Percentiles rank a stretch among this genome's conserved stretches.
These are phyloP conservation scores for Nyssa sinensis DNA, from an alignment of 148 eudicot species.

Conservation along the genomic window DNA sequence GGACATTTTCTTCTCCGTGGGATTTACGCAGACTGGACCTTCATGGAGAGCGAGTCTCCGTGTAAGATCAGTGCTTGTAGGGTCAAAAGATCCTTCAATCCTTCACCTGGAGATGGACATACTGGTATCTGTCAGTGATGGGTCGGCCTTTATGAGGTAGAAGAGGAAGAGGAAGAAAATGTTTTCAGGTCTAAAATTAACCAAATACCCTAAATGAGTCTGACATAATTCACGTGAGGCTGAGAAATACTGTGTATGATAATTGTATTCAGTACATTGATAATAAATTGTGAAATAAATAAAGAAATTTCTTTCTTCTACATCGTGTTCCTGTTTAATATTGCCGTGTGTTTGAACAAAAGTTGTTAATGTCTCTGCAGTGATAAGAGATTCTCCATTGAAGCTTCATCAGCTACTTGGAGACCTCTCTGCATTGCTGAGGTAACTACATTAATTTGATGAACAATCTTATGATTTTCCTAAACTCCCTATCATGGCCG, in stretches of 20 bases:
- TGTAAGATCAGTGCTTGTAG: too few relatives aligned
- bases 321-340: background rate
- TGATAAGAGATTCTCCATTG: constrained; percentile 19
- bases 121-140: constrained; percentile 14
- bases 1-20: background rate
- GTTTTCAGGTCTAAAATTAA: constrained; percentile 44
- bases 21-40: constrained; percentile 1
- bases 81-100: constrained; percentile 9
- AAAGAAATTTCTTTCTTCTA: background rate
- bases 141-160: constrained; percentile 17
- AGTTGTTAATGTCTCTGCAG: constrained; percentile 15
- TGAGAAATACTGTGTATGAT: background rate
- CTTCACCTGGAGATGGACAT: constrained; percentile 17
- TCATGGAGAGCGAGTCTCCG: background rate
- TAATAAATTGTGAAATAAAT: constrained; percentile 25
- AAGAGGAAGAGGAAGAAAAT: constrained; percentile 19
- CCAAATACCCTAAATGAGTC: constrained; percentile 34
- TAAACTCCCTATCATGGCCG: too few relatives aligned
- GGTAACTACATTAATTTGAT: constrained; percentile 37
- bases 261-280: constrained; percentile 16
- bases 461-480: too few relatives aligned
- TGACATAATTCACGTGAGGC: constrained; percentile 26
- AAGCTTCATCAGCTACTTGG: constrained; percentile 26
- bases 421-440: constrained; percentile 34
- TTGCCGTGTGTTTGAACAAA: too few relatives aligned